phyloP scores from a whole-genome alignment of 1,139 yeast genomes.

The Wickerhamomyces sp. region DNA sequence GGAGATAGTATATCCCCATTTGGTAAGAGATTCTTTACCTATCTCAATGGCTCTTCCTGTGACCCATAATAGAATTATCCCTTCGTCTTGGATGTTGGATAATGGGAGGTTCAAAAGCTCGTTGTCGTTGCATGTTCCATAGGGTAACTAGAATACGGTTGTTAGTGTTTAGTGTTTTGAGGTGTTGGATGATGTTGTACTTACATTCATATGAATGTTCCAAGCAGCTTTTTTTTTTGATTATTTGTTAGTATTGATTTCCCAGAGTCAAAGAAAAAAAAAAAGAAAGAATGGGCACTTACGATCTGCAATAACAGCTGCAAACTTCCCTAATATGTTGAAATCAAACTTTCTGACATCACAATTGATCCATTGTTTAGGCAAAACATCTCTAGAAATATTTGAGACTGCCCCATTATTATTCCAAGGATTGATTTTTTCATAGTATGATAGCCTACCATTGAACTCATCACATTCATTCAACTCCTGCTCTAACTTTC shows the following conservation, averaged over 20 bases:
- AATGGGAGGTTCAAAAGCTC: slow-evolving; percentile 67
- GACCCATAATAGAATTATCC: slow-evolving; percentile 83
- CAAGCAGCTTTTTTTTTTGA: slow-evolving; percentile 50
- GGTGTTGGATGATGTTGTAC: background rate
- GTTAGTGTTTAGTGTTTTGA: slow-evolving; percentile 18
- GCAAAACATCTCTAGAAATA: slow-evolving; percentile 29
- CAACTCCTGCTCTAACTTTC: slow-evolving; percentile 12
- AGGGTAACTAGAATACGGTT: slow-evolving; percentile 39
- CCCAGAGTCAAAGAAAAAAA: background rate
- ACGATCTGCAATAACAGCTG: slow-evolving; percentile 82
- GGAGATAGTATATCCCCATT: slow-evolving; percentile 77
- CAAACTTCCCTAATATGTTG: slow-evolving; percentile 69
- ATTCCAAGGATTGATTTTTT: slow-evolving; percentile 41
- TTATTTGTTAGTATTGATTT: background rate
- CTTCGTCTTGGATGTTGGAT: slow-evolving; percentile 71
- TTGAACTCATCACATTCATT: slow-evolving; percentile 24
- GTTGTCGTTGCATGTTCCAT: slow-evolving; percentile 70
- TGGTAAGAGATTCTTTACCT: slow-evolving; percentile 68
- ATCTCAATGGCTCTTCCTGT: slow-evolving; percentile 90
- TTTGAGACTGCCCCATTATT: slow-evolving; percentile 49
- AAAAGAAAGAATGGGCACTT: slow-evolving; percentile 1
- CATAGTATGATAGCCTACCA: slow-evolving; percentile 25
- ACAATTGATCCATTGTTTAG: slow-evolving; percentile 85
- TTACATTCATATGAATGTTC: slow-evolving; percentile 72
- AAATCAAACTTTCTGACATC: slow-evolving; percentile 75